A percentile compares a stretch with the other conserved stretches of the same genome.
phyloP scores from a whole-genome alignment of 805 yeast species.

The Diddensiella transvaalensis region DNA sequence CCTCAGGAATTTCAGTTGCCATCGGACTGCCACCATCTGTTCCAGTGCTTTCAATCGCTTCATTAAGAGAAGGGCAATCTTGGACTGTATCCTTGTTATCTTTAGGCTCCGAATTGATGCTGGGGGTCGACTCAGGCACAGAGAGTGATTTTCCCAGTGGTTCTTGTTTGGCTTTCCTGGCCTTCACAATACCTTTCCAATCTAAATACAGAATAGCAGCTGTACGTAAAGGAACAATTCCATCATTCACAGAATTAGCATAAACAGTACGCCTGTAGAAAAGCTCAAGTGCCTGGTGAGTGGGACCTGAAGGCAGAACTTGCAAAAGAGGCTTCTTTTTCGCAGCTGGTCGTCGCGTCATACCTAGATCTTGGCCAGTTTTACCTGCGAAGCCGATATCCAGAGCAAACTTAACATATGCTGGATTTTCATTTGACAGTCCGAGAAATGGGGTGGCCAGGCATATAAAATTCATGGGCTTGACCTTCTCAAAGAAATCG shows the following conservation, averaged over 20 bases:
- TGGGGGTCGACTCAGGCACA: neutral
- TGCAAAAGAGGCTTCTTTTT: conserved; percentile 57
- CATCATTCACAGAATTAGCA: conserved; percentile 89
- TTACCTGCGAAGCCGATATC: conserved; percentile 88
- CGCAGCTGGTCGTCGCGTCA: conserved; percentile 41
- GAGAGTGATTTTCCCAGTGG: too few species aligned
- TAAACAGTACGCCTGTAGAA: conserved; percentile 76
- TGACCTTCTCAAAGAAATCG: conserved; percentile 57
- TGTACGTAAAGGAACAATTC: conserved; percentile 91
- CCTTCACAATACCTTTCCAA: conserved; percentile 67
- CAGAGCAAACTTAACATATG: conserved; percentile 75
- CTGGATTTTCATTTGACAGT: conserved; percentile 81
- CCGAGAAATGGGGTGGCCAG: conserved; percentile 90
- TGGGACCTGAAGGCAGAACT: conserved; percentile 71
- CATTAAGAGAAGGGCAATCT: neutral
- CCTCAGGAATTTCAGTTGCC: conserved; percentile 19
- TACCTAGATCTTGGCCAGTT: conserved; percentile 87
- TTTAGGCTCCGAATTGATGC: neutral
- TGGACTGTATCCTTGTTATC: neutral
- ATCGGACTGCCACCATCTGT: neutral
- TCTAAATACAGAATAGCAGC: conserved; percentile 82
- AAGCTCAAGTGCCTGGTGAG: conserved; percentile 55
- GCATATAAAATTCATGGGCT: conserved; percentile 76
- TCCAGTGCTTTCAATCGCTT: too few species aligned
- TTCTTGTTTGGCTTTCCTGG: conserved; percentile 34